Conservation (phyloP, 805 yeast genomes). For the Ogataea siamensis region DNA sequence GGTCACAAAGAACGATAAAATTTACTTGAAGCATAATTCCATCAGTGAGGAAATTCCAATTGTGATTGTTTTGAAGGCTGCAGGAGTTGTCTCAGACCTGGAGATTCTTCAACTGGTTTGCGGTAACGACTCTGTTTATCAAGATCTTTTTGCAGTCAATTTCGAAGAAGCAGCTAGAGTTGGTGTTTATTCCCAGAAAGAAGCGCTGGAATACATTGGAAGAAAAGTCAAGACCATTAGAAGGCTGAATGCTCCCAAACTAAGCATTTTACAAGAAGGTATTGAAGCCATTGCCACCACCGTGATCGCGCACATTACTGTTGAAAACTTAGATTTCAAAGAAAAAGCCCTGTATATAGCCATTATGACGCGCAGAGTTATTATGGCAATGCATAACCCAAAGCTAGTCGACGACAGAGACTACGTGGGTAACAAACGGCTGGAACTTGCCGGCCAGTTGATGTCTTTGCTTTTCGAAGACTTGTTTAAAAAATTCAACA, state of each 20-base stretch:
- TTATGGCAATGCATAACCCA: constrained; percentile 93
- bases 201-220: constrained; percentile 90
- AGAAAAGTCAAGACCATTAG: constrained; percentile 88
- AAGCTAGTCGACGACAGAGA: constrained; percentile 97
- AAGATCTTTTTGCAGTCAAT: constrained; percentile 88
- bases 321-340: constrained; percentile 76
- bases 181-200: constrained; percentile 86
- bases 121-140: constrained; percentile 84
- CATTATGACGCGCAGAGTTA: constrained; percentile 92
- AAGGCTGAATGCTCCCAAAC: constrained; percentile 78
- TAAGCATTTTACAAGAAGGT: constrained; percentile 86
- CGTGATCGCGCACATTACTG: constrained; percentile 91
- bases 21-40: constrained; percentile 92
- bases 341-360: constrained; percentile 95
- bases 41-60: constrained; percentile 94
- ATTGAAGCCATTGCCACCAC: constrained; percentile 95
- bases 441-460: constrained; percentile 95
- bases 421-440: constrained; percentile 95
- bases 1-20: constrained; percentile 83
- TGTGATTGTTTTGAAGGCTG: constrained; percentile 89
- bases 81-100: constrained; percentile 87
- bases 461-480: constrained; percentile 95
- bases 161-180: constrained; percentile 89
- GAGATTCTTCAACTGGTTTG: constrained; percentile 94
- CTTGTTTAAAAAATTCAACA: constrained; percentile 92